phyloP scores from a whole-genome alignment of 345 rosid genomes.

The Gossypium bickii region DNA sequence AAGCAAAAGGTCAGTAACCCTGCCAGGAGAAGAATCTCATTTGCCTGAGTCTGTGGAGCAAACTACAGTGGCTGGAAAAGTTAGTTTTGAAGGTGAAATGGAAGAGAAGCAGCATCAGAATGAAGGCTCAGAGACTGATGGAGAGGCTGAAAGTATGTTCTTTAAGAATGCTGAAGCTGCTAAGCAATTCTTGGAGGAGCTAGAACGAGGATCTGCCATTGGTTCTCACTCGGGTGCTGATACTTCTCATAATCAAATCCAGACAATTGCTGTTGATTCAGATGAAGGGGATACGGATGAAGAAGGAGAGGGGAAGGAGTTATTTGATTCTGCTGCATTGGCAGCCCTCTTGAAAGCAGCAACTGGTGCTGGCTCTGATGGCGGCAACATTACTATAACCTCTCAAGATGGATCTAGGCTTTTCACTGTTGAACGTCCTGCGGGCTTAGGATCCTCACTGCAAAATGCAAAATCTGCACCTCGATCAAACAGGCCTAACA shows the following conservation, averaged over 20 bases:
- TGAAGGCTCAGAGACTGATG: not conserved
- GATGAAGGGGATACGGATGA: slow-evolving; percentile 80
- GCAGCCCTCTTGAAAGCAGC: slow-evolving; percentile 92
- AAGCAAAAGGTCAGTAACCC: slow-evolving; percentile 14
- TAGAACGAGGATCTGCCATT: slow-evolving; percentile 50
- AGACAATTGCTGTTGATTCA: slow-evolving; percentile 70
- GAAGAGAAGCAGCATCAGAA: not conserved
- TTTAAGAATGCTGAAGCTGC: slow-evolving; percentile 85
- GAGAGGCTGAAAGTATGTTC: slow-evolving; percentile 55
- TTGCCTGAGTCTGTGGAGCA: slow-evolving; percentile 3
- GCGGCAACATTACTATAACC: slow-evolving; percentile 57
- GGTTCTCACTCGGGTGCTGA: slow-evolving; percentile 55
- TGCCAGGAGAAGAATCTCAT: slow-evolving; percentile 12
- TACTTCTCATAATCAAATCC: slow-evolving; percentile 48
- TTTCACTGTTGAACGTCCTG: slow-evolving; percentile 88
- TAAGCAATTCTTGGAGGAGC: slow-evolving; percentile 72
- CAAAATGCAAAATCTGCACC: slow-evolving; percentile 60
- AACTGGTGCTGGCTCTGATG: slow-evolving; percentile 57
- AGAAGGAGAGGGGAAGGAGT: slow-evolving; percentile 75
- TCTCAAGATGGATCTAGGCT: slow-evolving; percentile 87
- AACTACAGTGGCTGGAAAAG: not conserved
- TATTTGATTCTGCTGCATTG: slow-evolving; percentile 84
- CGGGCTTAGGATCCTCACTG: slow-evolving; percentile 84
- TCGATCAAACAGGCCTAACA: slow-evolving; percentile 48
- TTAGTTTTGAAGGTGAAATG: not conserved